phyloP scores from a whole-genome alignment of 495 filamentous ascomycete genomes.

The Lophiostoma macrostomum region DNA sequence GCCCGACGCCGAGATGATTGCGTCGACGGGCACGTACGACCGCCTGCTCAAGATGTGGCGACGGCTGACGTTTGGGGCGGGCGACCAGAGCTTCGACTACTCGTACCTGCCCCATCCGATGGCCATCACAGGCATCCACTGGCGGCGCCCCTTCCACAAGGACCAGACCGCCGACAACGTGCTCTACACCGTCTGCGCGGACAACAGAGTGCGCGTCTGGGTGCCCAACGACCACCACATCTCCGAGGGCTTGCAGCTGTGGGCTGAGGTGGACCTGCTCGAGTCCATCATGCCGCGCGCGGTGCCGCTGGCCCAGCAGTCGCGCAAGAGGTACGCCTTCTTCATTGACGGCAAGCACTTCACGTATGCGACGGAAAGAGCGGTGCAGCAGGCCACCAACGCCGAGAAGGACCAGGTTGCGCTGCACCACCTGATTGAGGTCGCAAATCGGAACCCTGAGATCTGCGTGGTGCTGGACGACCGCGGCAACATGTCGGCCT shows the following conservation, averaged over 20 bases:
- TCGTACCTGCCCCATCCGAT: constrained; percentile 82
- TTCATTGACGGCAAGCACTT: constrained; percentile 84
- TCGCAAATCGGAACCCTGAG: constrained; percentile 82
- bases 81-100: constrained; percentile 85
- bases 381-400: constrained; percentile 59
- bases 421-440: constrained; percentile 78
- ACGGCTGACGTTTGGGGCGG: constrained; percentile 75
- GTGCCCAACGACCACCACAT: constrained; percentile 70
- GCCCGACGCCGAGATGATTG: constrained; percentile 79
- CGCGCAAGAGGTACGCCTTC: constrained; percentile 65
- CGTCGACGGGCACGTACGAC: constrained; percentile 76
- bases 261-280: constrained; percentile 77
- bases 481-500: constrained; percentile 83
- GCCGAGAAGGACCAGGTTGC: constrained; percentile 64
- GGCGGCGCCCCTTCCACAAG: constrained; percentile 70
- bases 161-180: constrained; percentile 83
- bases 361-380: constrained; percentile 68
- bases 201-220: constrained; percentile 82
- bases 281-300: constrained; percentile 65
- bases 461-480: constrained; percentile 84
- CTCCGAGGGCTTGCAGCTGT: constrained; percentile 68
- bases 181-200: constrained; percentile 89
- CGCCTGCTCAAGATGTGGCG: constrained; percentile 90
- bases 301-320: constrained; percentile 37
- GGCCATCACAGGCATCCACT: constrained; percentile 76